Evolutionary conservation across 2,329 filamentous ascomycete genomes (phyloP), one percentile per base, ranked within the genome.

Genomic region (Trichophyton schoenleinii): DNA sequence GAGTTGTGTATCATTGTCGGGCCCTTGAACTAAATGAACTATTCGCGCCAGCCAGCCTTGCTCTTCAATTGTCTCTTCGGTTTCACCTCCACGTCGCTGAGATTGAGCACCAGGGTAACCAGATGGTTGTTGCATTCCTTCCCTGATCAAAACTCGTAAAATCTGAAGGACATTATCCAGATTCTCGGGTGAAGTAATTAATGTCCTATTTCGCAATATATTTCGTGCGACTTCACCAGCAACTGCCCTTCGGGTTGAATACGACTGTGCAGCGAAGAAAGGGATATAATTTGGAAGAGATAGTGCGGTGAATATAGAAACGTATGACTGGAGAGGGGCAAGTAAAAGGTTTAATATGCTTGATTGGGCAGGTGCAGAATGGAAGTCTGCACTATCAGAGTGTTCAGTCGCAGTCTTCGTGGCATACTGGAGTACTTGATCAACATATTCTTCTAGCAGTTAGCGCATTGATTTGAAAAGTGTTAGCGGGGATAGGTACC

Each of bases 21-120:
- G 80, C 52, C 85, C 88, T 62, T 89, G 81, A 59, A 99, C 83
- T 61, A 96, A 79, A 75, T 99, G 94, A 18, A 96, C 85, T 70
- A 99, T 87, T 67, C 94, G 83, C 41, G 94, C 94, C 60, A 99
- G 80, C 91, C 91, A 96, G 59, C 94, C 94, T 78, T 99, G 94
- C 76, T 99, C 94, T 74, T 99, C 92, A 69, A 97, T 85, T 0
- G 92, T 97, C 77, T 99, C 95, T 64, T 99, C 94, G 0, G 94
- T 97, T 78, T 99, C 95, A 55, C 83, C 79, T 20, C 84, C 83
- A 64, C 90, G 85, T 65, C 89, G 81, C 70, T 92, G 88, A 13
- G 80, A 76, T 4, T 87, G 84, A 44, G 87, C 84, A 2, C 89
- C 89, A 0, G 91, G 87, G 68, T 96, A 96, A 34, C 89, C 89